Evolutionary conservation across 1,284 basidiomycete genomes (phyloP).

Genomic region (Cryptococcus hybrid): DNA sequence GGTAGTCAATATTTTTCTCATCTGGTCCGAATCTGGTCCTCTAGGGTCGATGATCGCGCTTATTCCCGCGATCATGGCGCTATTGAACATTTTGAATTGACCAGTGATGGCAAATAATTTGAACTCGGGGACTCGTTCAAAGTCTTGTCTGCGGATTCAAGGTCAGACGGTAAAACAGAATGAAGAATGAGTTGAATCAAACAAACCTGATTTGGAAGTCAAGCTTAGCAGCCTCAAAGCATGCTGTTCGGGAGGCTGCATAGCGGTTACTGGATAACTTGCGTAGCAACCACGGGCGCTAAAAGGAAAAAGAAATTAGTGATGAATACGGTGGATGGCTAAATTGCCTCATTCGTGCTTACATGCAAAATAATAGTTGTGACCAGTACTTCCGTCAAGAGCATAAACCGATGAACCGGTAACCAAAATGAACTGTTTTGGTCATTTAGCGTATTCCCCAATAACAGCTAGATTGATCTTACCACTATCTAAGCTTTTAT

Average conservation of each 20-base stretch:
- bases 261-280: slow-evolving; percentile 44
- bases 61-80: slow-evolving; percentile 51
- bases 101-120: slow-evolving; percentile 30
- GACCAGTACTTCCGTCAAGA: slow-evolving; percentile 45
- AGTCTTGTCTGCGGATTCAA: slow-evolving; percentile 20
- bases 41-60: slow-evolving; percentile 49
- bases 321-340: too few relatives aligned
- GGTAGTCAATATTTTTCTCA: slow-evolving; percentile 46
- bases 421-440: slow-evolving; percentile 32
- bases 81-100: slow-evolving; percentile 49
- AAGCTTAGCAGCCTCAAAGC: slow-evolving; percentile 48
- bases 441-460: background rate
- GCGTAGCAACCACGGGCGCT: slow-evolving; percentile 47
- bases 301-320: background rate
- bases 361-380: slow-evolving; percentile 50
- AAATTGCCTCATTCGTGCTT: slow-evolving; percentile 2
- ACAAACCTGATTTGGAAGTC: slow-evolving; percentile 40
- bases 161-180: too few relatives aligned
- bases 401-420: slow-evolving; percentile 46
- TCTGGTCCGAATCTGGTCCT: slow-evolving; percentile 44
- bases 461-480: slow-evolving; percentile 6
- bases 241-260: slow-evolving; percentile 41
- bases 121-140: slow-evolving; percentile 39
- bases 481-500: slow-evolving; percentile 69
- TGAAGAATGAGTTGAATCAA: too few relatives aligned